Evolutionary conservation across 495 filamentous ascomycete genomes (phyloP).

Genomic region (Chaetomidium leptoderma): DNA sequence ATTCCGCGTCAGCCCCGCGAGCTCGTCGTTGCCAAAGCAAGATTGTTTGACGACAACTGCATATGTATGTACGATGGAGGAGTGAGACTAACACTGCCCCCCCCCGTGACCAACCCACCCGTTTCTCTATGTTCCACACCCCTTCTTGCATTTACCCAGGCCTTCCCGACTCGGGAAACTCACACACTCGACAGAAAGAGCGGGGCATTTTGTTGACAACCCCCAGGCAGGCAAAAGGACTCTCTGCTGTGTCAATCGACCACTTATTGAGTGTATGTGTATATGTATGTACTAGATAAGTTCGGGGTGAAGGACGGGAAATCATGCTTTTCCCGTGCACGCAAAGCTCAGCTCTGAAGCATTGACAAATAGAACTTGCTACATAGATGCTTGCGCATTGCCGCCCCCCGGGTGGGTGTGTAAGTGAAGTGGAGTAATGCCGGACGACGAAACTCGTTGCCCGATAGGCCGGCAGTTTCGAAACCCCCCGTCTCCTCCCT

Average conservation of each 20-base stretch:
- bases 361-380: slow-evolving; percentile 1
- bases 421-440: not conserved
- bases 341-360: not conserved
- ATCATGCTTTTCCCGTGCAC: not conserved
- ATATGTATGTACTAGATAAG: too few species aligned
- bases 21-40: not conserved
- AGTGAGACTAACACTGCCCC: too few species aligned
- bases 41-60: not conserved
- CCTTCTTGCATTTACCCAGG: not conserved
- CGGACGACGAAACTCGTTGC: too few species aligned
- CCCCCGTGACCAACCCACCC: not conserved
- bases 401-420: not conserved
- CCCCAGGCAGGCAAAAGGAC: too few species aligned
- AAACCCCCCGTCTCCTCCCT: not conserved
- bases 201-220: not conserved
- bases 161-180: not conserved
- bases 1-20: not conserved
- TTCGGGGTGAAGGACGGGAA: not conserved
- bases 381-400: not conserved
- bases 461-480: slow-evolving; percentile 1
- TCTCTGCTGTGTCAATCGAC: too few species aligned
- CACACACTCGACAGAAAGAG: not conserved
- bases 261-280: too few species aligned
- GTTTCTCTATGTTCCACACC: not conserved
- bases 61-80: too few species aligned